Evolutionary conservation across 345 rosid species (phyloP).

Genomic region (Salix purpurea): DNA sequence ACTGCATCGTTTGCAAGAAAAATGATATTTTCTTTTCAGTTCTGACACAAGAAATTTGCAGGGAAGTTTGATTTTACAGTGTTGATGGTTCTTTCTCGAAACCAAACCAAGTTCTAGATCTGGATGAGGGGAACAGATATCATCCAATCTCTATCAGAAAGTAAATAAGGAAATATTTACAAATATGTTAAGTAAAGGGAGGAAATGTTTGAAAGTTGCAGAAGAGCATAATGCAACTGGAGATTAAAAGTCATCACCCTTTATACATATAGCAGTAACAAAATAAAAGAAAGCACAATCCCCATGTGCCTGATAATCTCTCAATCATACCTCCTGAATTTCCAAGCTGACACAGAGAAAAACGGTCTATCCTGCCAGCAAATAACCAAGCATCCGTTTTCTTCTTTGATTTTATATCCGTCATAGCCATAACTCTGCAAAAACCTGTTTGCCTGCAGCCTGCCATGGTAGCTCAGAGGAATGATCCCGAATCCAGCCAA

Average conservation of each 20-base stretch:
- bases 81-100: background rate
- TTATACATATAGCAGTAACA: conserved; percentile 24
- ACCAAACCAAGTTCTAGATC: background rate
- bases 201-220: conserved; percentile 9
- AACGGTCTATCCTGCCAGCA: conserved; percentile 66
- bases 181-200: background rate
- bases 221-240: conserved; percentile 20
- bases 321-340: conserved; percentile 42
- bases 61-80: background rate
- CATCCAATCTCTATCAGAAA: background rate
- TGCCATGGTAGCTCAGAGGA: conserved; percentile 58
- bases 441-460: conserved; percentile 52
- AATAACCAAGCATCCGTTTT: conserved; percentile 48
- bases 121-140: background rate
- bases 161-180: background rate
- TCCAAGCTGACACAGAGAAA: conserved; percentile 65
- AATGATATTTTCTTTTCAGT: background rate
- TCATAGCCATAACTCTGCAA: conserved; percentile 54
- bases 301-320: conserved; percentile 3
- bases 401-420: conserved; percentile 60
- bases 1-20: background rate
- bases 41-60: background rate
- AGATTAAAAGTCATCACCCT: conserved; percentile 24
- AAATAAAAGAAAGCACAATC: conserved; percentile 9
- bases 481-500: conserved; percentile 55